Conservation (phyloP, 2,329 filamentous ascomycete genomes). For the Fusarium ambrosium region DNA sequence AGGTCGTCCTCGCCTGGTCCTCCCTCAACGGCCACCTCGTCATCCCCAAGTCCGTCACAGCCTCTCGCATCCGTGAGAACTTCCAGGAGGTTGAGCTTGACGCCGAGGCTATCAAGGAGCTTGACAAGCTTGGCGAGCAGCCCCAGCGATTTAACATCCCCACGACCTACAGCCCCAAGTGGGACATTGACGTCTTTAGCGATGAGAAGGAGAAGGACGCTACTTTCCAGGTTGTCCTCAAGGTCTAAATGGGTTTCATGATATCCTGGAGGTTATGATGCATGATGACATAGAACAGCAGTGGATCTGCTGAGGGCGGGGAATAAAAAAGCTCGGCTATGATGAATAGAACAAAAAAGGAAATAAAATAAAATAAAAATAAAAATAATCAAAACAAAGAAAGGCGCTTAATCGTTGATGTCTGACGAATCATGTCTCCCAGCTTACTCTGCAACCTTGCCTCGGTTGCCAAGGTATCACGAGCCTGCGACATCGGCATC, state of each 20-base stretch:
- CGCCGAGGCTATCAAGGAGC: constrained; percentile 69
- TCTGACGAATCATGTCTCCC: constrained; percentile 5
- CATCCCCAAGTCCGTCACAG: constrained; percentile 81
- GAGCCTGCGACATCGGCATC: not conserved
- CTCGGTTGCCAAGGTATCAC: constrained; percentile 7
- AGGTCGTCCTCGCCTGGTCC: constrained; percentile 70
- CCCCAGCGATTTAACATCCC: constrained; percentile 62
- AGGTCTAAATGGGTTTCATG: constrained; percentile 40
- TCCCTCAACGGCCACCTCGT: constrained; percentile 73
- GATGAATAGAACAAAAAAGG: constrained; percentile 16
- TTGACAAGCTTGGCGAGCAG: constrained; percentile 72
- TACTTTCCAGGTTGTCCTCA: constrained; percentile 61
- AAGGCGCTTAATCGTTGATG: not conserved
- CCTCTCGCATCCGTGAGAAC: constrained; percentile 76
- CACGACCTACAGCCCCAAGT: constrained; percentile 62
- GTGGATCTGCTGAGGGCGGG: constrained; percentile 8
- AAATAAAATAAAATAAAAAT: not conserved
- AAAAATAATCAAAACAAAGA: constrained; percentile 18
- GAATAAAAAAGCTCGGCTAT: not conserved
- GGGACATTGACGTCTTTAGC: constrained; percentile 69
- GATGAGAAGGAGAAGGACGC: constrained; percentile 66
- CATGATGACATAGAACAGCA: constrained; percentile 32
- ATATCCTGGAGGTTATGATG: constrained; percentile 33
- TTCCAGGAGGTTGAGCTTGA: constrained; percentile 75
- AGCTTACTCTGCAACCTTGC: not conserved